Percentiles rank a stretch among this genome's conserved stretches.
phyloP scores from a whole-genome alignment of 2,329 filamentous ascomycete species.

The Fusarium napiforme region DNA sequence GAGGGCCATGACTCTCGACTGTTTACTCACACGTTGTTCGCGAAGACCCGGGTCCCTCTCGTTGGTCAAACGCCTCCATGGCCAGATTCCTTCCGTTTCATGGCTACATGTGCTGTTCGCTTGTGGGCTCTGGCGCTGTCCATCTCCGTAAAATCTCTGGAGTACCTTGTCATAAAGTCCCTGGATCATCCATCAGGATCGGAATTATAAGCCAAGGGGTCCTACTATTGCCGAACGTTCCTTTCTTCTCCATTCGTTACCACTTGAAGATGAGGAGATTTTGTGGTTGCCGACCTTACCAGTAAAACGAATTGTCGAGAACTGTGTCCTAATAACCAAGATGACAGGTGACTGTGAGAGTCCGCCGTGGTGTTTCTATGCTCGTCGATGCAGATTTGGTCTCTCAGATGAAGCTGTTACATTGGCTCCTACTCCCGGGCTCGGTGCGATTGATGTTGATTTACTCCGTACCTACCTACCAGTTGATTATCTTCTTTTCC shows the following conservation, averaged over 20 bases:
- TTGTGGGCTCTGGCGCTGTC: constrained; percentile 28
- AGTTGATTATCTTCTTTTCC: not conserved
- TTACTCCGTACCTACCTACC: not conserved
- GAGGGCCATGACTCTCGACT: constrained; percentile 23
- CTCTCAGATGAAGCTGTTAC: not conserved
- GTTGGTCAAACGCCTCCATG: constrained; percentile 39
- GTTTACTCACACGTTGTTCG: constrained; percentile 41
- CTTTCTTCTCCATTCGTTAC: constrained; percentile 12
- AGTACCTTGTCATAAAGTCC: constrained; percentile 25
- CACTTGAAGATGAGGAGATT: not conserved
- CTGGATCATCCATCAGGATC: constrained; percentile 17
- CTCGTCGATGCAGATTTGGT: not conserved
- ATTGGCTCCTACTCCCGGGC: not conserved
- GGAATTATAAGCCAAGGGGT: constrained; percentile 9
- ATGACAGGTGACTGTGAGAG: not conserved
- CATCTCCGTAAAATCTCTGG: constrained; percentile 38
- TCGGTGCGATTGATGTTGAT: not conserved
- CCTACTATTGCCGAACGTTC: constrained; percentile 19
- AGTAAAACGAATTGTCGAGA: not conserved
- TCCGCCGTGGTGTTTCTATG: not conserved
- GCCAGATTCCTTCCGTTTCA: constrained; percentile 39
- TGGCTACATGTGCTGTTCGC: constrained; percentile 41
- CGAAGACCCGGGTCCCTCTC: constrained; percentile 40
- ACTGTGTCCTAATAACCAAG: not conserved
- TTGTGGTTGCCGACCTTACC: not conserved